Percentiles rank a stretch among this genome's conserved stretches.
These are phyloP conservation scores for Boletus patriciae DNA, from an alignment of 768 basidiomycete genomes.

Conservation along the genomic window DNA sequence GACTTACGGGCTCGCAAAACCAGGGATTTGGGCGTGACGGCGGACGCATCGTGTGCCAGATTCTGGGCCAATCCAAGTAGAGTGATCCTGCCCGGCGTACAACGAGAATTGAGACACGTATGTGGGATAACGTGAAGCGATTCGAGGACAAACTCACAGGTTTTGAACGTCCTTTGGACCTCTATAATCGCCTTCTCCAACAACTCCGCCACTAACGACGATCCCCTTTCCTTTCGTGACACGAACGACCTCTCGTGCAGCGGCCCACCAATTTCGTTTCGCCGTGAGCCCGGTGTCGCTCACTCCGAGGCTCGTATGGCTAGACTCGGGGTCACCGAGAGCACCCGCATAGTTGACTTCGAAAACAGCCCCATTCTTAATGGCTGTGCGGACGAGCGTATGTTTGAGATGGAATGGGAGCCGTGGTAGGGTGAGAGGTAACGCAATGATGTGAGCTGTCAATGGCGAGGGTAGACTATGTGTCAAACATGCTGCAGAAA, in stretches of 20 bases:
- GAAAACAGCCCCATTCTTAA: constrained; percentile 81
- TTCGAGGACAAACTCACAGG: constrained; percentile 47
- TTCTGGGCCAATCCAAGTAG: constrained; percentile 71
- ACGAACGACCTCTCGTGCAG: constrained; percentile 70
- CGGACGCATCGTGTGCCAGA: constrained; percentile 59
- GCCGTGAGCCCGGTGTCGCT: constrained; percentile 53
- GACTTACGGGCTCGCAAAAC: constrained; percentile 70
- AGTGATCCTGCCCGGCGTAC: constrained; percentile 48
- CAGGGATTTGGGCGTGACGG: constrained; percentile 63
- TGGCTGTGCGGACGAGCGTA: constrained; percentile 75
- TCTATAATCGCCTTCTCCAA: constrained; percentile 60
- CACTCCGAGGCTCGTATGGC: constrained; percentile 45
- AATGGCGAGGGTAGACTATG: constrained; percentile 73
- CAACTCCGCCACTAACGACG: constrained; percentile 67
- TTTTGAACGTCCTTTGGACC: constrained; percentile 75
- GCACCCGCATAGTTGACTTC: constrained; percentile 80
- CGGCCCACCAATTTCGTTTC: constrained; percentile 85
- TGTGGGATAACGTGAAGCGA: background rate
- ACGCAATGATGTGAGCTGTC: constrained; percentile 77
- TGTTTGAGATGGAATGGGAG: constrained; percentile 82
- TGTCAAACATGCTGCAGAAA: constrained; percentile 78
- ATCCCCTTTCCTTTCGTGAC: constrained; percentile 81
- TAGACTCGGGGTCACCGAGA: constrained; percentile 55
- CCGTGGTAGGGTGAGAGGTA: constrained; percentile 76
- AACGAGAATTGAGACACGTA: background rate